A percentile compares a stretch with the other conserved stretches of the same genome.
Evolutionary conservation across 2,329 filamentous ascomycete genomes (phyloP).

Genomic region (Aaosphaeria arxii): DNA sequence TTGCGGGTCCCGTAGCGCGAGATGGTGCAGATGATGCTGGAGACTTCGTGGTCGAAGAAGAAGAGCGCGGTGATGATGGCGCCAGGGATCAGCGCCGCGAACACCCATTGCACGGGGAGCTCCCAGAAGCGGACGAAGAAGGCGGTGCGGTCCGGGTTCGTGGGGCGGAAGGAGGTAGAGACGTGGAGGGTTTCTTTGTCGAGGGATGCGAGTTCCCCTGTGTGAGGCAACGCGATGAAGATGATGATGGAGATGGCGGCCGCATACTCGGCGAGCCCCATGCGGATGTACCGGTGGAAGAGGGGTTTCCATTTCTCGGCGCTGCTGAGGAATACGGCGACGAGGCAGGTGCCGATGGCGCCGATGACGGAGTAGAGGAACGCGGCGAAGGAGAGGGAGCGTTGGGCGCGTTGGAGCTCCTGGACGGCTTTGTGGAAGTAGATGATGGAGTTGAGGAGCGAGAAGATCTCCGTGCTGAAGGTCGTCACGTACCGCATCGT

Average conservation of each 20-base stretch:
- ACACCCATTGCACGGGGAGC: slow-evolving; percentile 57
- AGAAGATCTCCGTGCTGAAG: slow-evolving; percentile 66
- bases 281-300: slow-evolving; percentile 60
- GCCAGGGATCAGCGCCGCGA: slow-evolving; percentile 60
- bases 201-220: slow-evolving; percentile 57
- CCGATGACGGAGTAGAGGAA: slow-evolving; percentile 66
- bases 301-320: slow-evolving; percentile 61
- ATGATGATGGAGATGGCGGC: slow-evolving; percentile 65
- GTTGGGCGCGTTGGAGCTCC: slow-evolving; percentile 60
- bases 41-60: slow-evolving; percentile 69
- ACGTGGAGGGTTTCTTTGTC: slow-evolving; percentile 60
- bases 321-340: slow-evolving; percentile 61
- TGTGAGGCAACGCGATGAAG: slow-evolving; percentile 62
- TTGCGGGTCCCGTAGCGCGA: slow-evolving; percentile 60
- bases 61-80: slow-evolving; percentile 65
- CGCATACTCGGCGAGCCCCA: slow-evolving; percentile 62
- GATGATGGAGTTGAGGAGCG: slow-evolving; percentile 64
- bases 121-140: slow-evolving; percentile 66
- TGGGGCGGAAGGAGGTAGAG: slow-evolving; percentile 56
- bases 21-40: slow-evolving; percentile 65
- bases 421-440: slow-evolving; percentile 67
- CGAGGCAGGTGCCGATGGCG: slow-evolving; percentile 60
- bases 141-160: slow-evolving; percentile 50
- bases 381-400: slow-evolving; percentile 56
- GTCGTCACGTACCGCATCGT: slow-evolving; percentile 69